Evolutionary conservation across 257 asterid species (phyloP), one percentile per base, ranked within the genome.

Genomic region (Pogostemon cablin): DNA sequence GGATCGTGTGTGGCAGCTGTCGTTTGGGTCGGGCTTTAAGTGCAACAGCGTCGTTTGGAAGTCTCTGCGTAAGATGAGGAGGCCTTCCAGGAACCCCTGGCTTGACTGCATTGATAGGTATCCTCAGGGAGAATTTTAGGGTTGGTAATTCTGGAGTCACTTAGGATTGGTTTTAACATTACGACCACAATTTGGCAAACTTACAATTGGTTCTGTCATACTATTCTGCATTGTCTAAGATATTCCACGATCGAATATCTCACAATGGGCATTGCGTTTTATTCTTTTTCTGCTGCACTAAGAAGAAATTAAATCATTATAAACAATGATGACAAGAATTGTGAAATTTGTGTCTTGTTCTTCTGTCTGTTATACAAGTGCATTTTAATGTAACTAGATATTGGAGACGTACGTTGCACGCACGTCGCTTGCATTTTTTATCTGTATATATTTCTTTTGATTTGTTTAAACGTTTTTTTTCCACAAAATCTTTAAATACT

Each of bases 11-110:
- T 93, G 99, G 98, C 99, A 93, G 73, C 78, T 93, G 50, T 78
- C 98, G 0, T 93, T 91, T n/a, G 99, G 99, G 5, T 93, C 99
- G 0, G 98, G 99, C 6, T 91, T 93, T 35, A 93, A 93, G 81
- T 93, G 99, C 71, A 93, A 93, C 76, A 91, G 98, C 39, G 90
- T 82, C 3, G 98, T 91, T 63, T 93, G 98, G 99, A 75, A 85
- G 79, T 78, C 98, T 47, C 7, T 89, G 74, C 76, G 88, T 0
- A 80, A 79, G 64, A 59, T 75, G 46, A 80, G 64, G 78, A 80
- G 42, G 74, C 77, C 88, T 3, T 42, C 76, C 0, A 67, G 68
- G 50, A 88, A 84, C 69, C 99, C 99, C 3, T 93, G 99, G 99
- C 71, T 85, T 11, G 89, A 87, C 37, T 86, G 90, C 62, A 17